phyloP scores from a whole-genome alignment of 129 eudicot species.

The Ambrosia trifida region DNA sequence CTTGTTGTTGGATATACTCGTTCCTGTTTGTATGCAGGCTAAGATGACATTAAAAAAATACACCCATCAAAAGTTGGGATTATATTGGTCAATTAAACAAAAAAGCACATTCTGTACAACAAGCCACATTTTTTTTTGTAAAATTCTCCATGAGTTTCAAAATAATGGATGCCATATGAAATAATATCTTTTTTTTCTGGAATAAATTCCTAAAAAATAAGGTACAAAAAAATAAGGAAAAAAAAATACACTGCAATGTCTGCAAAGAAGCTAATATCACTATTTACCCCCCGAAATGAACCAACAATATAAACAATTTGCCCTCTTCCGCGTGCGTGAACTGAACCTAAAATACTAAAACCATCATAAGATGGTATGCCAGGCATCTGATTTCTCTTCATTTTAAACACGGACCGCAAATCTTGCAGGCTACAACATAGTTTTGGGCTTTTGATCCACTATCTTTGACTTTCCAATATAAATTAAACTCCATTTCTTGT shows the following conservation, averaged over 20 bases:
- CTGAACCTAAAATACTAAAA: conserved; percentile 20
- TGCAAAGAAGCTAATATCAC: conserved; percentile 13
- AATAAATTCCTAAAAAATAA: conserved; percentile 11
- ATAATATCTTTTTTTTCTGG: conserved; percentile 6
- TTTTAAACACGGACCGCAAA: neutral
- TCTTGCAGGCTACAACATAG: conserved; percentile 12
- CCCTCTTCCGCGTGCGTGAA: neutral
- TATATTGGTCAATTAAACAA: neutral
- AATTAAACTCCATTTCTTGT: no score
- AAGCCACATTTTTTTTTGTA: neutral
- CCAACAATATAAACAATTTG: conserved; percentile 50
- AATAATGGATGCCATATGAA: conserved; percentile 14
- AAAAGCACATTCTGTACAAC: neutral
- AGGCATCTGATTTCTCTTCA: conserved; percentile 14
- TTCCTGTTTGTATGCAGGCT: no score
- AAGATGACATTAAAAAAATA: neutral
- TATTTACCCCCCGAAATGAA: conserved; percentile 29
- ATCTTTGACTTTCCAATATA: no score
- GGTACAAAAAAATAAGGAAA: neutral
- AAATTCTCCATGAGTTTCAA: conserved; percentile 18
- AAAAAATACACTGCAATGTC: conserved; percentile 13
- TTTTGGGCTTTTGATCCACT: neutral
- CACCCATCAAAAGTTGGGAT: neutral
- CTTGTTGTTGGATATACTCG: no score
- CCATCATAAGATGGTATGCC: neutral